Base-by-base conservation (phyloP, 2,329 filamentous ascomycete genomes). In the Aspergillus candidus region DNA sequence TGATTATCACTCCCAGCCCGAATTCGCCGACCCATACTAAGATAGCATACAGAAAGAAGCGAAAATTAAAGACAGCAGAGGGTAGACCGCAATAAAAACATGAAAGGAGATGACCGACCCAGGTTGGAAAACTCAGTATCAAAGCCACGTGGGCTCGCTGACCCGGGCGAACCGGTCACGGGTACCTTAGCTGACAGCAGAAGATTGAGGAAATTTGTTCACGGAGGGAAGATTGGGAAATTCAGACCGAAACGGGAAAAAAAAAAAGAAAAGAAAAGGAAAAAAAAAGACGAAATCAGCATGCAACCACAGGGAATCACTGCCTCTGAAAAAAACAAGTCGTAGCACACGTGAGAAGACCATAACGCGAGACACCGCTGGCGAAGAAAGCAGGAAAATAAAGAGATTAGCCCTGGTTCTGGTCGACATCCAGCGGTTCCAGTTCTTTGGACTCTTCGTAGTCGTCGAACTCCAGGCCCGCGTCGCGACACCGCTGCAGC, bases 381-480 rank as follows among this genome's bases (percentile, higher is more conserved):
- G 33, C 14, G 27, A 32, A 14, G 33, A 27, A 36, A 38, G 41
- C 29, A 27, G 10, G n/a, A 30, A 11, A 39, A 32, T n/a, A 32
- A 37, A n/a, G 35, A 10, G 40, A 39, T 44, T 38, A 54, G 32
- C 51, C 50, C 44, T 57, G 49, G 37, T 40, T 52, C 43, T 66
- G 64, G 39, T 67, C 63, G 37, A 66, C 49, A 17, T 66, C 62
- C n/a, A 64, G 50, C 27, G 57, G 56, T 41, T 67, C 63, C 27
- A 71, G 54, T 34, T 68, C 63, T 41, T 70, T 69, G 10, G 66
- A 58, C 17, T 71, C 67, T 15, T 72, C 68, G 38, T 71, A 72
- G 46, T 73, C 71, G n/a, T 71, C 67, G 42, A 72, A 73, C n/a
- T 70, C 66, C 6, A 72, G 59, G n/a, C 69, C 70, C 2, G 68